phyloP scores from a whole-genome alignment of 139 green algal species.

The Asterochloris sp. region DNA sequence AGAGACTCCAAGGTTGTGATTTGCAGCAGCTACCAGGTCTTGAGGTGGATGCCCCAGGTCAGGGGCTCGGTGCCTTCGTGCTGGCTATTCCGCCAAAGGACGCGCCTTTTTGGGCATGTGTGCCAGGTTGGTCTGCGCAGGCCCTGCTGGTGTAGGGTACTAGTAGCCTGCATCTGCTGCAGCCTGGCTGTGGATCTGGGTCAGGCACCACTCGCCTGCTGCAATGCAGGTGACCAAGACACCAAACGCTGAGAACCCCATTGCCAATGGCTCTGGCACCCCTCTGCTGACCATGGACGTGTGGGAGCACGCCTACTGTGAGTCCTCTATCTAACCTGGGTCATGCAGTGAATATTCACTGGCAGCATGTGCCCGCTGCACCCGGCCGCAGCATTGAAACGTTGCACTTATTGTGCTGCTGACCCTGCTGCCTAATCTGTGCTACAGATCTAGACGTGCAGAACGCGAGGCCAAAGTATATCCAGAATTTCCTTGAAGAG shows the following conservation, averaged over 20 bases:
- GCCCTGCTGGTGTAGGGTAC: too few species aligned
- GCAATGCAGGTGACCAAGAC: conserved; percentile 72
- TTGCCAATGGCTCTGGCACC: conserved; percentile 61
- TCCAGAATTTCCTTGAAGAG: conserved; percentile 81
- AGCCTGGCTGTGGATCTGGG: too few species aligned
- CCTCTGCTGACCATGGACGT: conserved; percentile 93
- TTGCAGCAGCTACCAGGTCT: too few species aligned
- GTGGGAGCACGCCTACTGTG: conserved; percentile 74
- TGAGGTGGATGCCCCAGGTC: too few species aligned
- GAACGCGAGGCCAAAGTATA: conserved; percentile 66
- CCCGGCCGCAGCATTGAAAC: background rate
- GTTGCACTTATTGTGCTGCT: background rate
- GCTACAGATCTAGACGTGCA: conserved; percentile 51
- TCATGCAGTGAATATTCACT: background rate
- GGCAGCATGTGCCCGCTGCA: background rate
- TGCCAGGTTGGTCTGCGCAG: too few species aligned
- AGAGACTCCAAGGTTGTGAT: too few species aligned
- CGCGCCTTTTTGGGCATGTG: too few species aligned
- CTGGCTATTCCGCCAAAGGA: too few species aligned
- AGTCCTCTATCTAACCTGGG: background rate
- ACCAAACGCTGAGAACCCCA: conserved; percentile 87
- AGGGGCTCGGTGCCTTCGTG: too few species aligned
- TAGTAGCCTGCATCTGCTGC: too few species aligned
- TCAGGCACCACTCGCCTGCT: background rate
- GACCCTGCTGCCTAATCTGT: conserved; percentile 44